A percentile compares a stretch with the other conserved stretches of the same genome.
These are phyloP conservation scores for Austroboletus olivaceoglutinosus DNA, from an alignment of 1,284 basidiomycete genomes.

Conservation along the genomic window DNA sequence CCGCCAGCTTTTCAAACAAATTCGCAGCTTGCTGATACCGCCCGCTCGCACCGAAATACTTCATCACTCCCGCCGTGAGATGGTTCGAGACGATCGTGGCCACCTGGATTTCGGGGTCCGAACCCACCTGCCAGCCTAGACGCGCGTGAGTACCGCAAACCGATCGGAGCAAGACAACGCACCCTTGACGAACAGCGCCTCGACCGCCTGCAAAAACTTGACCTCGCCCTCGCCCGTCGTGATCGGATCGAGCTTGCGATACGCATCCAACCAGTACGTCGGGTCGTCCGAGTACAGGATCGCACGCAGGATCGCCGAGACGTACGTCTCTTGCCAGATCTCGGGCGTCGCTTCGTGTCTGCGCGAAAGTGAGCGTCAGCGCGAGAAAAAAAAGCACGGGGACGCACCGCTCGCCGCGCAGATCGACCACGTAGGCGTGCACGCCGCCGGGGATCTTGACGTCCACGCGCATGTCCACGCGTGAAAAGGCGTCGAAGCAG, in stretches of 20 bases:
- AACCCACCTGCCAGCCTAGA: constrained; percentile 95
- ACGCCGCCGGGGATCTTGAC: constrained; percentile 99
- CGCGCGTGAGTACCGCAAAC: not conserved
- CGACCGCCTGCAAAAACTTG: constrained; percentile 88
- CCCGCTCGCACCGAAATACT: constrained; percentile 94
- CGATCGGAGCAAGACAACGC: constrained; percentile 8
- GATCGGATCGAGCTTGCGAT: constrained; percentile 95
- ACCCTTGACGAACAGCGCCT: constrained; percentile 90
- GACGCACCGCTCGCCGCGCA: constrained; percentile 86
- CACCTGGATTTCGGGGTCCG: constrained; percentile 97
- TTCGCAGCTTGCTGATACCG: constrained; percentile 89
- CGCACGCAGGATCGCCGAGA: constrained; percentile 88
- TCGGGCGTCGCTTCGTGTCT: constrained; percentile 91
- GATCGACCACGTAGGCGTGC: constrained; percentile 90
- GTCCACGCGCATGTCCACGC: constrained; percentile 95
- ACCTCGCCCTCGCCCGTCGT: constrained; percentile 86
- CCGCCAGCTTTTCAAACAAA: constrained; percentile 89
- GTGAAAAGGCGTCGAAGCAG: constrained; percentile 98
- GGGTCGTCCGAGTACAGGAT: constrained; percentile 96
- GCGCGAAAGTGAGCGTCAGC: not conserved
- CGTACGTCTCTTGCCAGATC: constrained; percentile 97
- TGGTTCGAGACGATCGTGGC: constrained; percentile 98
- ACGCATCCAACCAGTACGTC: constrained; percentile 88
- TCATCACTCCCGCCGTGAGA: constrained; percentile 91
- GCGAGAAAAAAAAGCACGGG: too few species aligned